Percentiles rank a stretch among this genome's conserved stretches.
Conservation (phyloP, 768 basidiomycete species). For the Dendrothele bispora region DNA sequence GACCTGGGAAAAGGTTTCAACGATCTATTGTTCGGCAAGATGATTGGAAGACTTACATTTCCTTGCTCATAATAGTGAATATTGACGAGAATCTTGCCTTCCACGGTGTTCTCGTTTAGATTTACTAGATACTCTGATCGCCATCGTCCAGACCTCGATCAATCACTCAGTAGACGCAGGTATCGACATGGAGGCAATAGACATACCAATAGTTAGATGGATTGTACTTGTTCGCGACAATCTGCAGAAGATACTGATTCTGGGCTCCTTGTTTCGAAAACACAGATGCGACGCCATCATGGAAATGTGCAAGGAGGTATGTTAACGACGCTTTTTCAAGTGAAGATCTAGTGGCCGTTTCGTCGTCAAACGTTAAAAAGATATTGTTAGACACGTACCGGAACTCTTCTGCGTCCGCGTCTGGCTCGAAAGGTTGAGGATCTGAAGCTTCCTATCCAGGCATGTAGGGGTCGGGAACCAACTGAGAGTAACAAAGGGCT, state of each 20-base stretch:
- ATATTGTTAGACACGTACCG: too few species aligned
- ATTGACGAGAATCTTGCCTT: slow-evolving; percentile 77
- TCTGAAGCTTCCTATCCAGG: slow-evolving; percentile 71
- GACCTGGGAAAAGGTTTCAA: slow-evolving; percentile 50
- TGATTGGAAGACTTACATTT: slow-evolving; percentile 54
- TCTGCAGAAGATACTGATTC: slow-evolving; percentile 63
- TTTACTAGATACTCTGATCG: slow-evolving; percentile 83
- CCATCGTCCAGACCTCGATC: slow-evolving; percentile 89
- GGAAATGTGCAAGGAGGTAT: slow-evolving; percentile 82
- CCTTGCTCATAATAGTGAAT: slow-evolving; percentile 99
- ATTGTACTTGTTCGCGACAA: slow-evolving; percentile 97
- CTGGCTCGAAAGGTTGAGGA: slow-evolving; percentile 59
- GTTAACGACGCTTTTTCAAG: slow-evolving; percentile 65
- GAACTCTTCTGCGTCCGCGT: slow-evolving; percentile 69
- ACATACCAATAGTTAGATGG: slow-evolving; percentile 86
- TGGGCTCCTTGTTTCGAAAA: slow-evolving; percentile 53
- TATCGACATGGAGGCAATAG: too few species aligned
- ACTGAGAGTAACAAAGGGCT: slow-evolving; percentile 25
- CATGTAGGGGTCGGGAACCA: slow-evolving; percentile 5
- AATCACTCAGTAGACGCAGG: too few species aligned
- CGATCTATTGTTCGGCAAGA: not conserved
- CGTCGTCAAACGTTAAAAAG: not conserved
- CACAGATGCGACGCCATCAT: slow-evolving; percentile 74
- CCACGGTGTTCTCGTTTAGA: slow-evolving; percentile 56
- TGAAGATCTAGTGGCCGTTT: slow-evolving; percentile 48